Evolutionary conservation across 2,329 filamentous ascomycete genomes (phyloP).

Genomic region (Fusarium nisikadoi): DNA sequence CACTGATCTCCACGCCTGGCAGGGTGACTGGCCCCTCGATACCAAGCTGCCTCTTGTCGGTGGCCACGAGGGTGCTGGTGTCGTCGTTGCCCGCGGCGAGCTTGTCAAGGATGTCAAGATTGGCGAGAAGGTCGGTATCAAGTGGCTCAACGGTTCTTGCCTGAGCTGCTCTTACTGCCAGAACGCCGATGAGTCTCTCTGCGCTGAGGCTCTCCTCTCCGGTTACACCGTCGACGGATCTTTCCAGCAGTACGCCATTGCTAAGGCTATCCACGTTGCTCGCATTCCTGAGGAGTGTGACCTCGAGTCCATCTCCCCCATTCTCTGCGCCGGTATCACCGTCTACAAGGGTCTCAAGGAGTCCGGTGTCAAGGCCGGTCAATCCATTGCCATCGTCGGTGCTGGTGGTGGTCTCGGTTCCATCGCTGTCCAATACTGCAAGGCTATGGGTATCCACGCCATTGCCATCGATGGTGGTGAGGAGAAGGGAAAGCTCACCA

Average conservation of each 20-base stretch:
- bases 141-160: constrained; percentile 93
- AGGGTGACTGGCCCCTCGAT: constrained; percentile 89
- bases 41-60: constrained; percentile 87
- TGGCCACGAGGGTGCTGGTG: constrained; percentile 81
- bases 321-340: constrained; percentile 87
- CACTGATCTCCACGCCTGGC: constrained; percentile 82
- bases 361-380: constrained; percentile 76
- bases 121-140: constrained; percentile 88
- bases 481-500: constrained; percentile 80
- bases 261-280: constrained; percentile 86
- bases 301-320: constrained; percentile 80
- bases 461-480: constrained; percentile 86
- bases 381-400: constrained; percentile 85
- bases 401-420: constrained; percentile 85
- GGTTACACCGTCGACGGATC: constrained; percentile 93
- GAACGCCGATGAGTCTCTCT: constrained; percentile 83
- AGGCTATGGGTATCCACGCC: constrained; percentile 84
- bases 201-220: constrained; percentile 77
- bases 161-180: constrained; percentile 86
- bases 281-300: constrained; percentile 80
- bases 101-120: constrained; percentile 82
- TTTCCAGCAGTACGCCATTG: constrained; percentile 93
- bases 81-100: constrained; percentile 82
- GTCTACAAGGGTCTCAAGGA: constrained; percentile 95
- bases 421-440: constrained; percentile 86